Conservation (phyloP, 225 moss, liverwort and hornwort genomes). For the Rhytidiadelphus loreus region DNA sequence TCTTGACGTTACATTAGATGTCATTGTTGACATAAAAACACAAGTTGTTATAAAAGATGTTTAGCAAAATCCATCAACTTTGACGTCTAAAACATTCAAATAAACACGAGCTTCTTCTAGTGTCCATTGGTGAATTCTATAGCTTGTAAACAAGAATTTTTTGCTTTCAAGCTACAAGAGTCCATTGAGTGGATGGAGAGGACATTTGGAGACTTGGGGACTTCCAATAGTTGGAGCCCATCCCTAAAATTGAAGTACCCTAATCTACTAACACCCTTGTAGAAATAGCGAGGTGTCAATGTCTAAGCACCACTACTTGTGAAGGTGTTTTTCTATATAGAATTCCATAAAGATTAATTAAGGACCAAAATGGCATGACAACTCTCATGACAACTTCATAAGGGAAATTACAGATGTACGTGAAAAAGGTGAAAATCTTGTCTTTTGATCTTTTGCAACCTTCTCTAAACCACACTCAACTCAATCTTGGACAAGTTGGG, state of each 20-base stretch:
- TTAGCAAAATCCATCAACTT: too few relatives aligned
- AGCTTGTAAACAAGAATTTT: too few relatives aligned
- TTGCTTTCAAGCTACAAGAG: not conserved
- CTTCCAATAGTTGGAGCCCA: rapidly evolving
- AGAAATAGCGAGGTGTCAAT: rapidly evolving
- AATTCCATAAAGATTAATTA: too few relatives aligned
- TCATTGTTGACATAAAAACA: too few relatives aligned
- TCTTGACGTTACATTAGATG: too few relatives aligned
- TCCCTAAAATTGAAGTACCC: not conserved
- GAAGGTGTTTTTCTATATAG: rapidly evolving
- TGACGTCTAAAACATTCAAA: too few relatives aligned
- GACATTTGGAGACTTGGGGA: rapidly evolving
- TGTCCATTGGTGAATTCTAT: too few relatives aligned
- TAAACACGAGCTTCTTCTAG: too few relatives aligned
- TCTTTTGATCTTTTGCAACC: not conserved
- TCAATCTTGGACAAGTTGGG: not conserved
- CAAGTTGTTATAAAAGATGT: too few relatives aligned
- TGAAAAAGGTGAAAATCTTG: not conserved
- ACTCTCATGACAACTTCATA: too few relatives aligned
- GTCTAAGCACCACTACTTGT: rapidly evolving
- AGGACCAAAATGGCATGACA: rapidly evolving
- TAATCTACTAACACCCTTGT: rapidly evolving
- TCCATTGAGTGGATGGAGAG: not conserved
- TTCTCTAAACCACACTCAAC: not conserved
- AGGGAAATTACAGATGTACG: rapidly evolving